Evolutionary conservation across 2,329 filamentous ascomycete genomes (phyloP), one percentile per base, ranked within the genome.

Genomic region (Lomentospora prolificans): DNA sequence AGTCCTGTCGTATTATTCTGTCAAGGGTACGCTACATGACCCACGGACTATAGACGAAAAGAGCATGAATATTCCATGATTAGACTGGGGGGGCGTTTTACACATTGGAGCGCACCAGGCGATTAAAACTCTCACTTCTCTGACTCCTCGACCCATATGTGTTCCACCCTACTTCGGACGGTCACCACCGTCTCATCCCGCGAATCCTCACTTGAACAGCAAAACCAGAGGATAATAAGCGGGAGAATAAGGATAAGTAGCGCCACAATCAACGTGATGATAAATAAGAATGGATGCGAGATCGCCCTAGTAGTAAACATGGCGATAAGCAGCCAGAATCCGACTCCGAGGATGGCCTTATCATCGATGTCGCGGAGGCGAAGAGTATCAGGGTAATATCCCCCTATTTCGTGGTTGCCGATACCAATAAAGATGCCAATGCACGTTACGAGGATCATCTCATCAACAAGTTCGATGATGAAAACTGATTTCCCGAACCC

Each of bases 261-360:
- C 5, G 24, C 33, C 24, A 53, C 31, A 8, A 41, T 22, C 10
- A 53, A 14, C 10, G 51, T 53, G 7, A 36, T 10, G 7, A 44
- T 24, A 8, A 50, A 41, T 24, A 56, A 22, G 14, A 50, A 24
- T 7, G 54, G 54, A 24, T 51, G 48, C 9, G 54, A 56, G 30
- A 56, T 19, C 4, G 27, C 54, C 4, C 54, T 28, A 3, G 54
- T 31, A 22, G 25, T 17, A 12, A 56, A 31, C 12, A 56, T 30
- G 5, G 48, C 54, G 14, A 50, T 33, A 19, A 56, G n/a, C 54
- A 56, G 27, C 54, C 54, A 56, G 30, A 56, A 51, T 7, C 30
- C 54, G 19, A 56, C 24, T 3, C 54, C 54, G 4, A 56, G 24
- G n/a, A 50, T 39, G 31, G 33, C 28, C 46, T 27, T 39, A n/a